A percentile compares a stretch with the other conserved stretches of the same genome.
phyloP scores from a whole-genome alignment of 805 yeast species.

The Candida silvicultrix region DNA sequence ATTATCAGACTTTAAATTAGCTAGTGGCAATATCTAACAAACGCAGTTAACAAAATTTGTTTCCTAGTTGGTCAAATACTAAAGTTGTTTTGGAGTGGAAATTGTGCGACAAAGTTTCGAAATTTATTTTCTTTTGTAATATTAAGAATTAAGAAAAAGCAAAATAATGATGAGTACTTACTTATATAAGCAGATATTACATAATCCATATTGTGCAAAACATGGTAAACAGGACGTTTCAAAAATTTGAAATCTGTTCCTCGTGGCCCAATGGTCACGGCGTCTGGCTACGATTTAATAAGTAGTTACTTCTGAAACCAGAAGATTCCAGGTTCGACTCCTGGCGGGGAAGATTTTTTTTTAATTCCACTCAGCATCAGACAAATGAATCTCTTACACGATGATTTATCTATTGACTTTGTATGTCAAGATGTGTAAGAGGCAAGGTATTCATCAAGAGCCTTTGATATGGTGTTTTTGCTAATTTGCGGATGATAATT shows the following conservation, averaged over 20 bases:
- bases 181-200: no score
- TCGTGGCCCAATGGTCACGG: constrained; percentile 75
- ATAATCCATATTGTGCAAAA: no score
- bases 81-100: not conserved
- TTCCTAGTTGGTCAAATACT: not conserved
- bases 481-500: no score
- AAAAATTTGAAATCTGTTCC: constrained; percentile 37
- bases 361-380: not conserved
- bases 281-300: constrained; percentile 58
- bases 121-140: not conserved
- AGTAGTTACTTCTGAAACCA: constrained; percentile 5
- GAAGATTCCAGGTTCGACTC: constrained; percentile 6
- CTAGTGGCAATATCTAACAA: no score
- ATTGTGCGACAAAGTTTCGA: not conserved
- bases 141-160: not conserved
- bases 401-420: no score
- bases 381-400: no score
- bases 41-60: no score
- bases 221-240: not conserved
- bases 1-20: no score
- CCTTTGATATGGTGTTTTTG: no score
- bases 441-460: no score
- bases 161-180: no score
- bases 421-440: no score
- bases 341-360: constrained; percentile 5